Conservation (phyloP, 2,329 filamentous ascomycete species). For the Phaeosphaeria sp. region DNA sequence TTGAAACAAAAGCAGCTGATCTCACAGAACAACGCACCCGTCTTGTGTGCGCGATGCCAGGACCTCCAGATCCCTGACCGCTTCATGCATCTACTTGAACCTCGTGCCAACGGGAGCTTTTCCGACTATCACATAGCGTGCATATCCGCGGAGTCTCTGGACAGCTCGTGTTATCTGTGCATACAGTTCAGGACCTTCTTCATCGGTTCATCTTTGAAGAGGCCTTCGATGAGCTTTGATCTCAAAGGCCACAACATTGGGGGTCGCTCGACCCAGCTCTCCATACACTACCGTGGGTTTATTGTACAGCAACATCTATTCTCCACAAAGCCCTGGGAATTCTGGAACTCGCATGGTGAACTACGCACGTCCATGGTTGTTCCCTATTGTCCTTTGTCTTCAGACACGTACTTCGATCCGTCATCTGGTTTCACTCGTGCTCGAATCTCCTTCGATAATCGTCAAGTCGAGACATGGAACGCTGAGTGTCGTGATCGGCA, state of each 20-base stretch:
- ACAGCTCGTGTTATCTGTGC: background rate
- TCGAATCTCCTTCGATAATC: background rate
- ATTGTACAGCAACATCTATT: background rate
- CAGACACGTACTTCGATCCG: too few species aligned
- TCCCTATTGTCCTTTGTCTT: background rate
- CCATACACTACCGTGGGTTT: background rate
- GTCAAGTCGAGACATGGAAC: background rate
- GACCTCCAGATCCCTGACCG: background rate
- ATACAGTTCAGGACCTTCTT: background rate
- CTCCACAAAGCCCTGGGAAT: background rate
- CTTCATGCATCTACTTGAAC: too few species aligned
- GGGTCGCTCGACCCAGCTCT: background rate
- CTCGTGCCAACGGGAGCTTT: too few species aligned
- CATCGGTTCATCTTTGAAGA: too few species aligned
- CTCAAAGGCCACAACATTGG: background rate
- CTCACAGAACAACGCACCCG: background rate
- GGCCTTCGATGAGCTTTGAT: too few species aligned
- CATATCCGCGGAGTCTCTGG: background rate
- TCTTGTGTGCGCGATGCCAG: background rate
- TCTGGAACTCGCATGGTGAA: background rate
- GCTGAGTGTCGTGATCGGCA: background rate
- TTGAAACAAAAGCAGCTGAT: too few species aligned
- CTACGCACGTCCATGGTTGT: background rate
- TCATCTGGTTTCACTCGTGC: too few species aligned
- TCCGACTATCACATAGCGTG: background rate